Conservation (phyloP, 106 monocot genomes). For the Hemerocallis citrina region DNA sequence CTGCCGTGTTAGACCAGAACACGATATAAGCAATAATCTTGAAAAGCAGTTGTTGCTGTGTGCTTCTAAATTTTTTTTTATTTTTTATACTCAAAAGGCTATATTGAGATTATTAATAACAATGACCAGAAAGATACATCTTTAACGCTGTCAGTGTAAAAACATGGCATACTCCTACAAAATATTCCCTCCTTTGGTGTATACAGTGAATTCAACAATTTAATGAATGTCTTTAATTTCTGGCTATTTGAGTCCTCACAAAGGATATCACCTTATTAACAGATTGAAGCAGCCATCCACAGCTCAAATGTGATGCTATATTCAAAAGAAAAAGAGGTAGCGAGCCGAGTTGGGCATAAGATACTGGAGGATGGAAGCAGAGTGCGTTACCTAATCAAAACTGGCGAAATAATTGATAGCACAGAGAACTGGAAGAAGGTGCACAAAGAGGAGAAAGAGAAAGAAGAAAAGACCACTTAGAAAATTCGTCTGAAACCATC, state of each 20-base stretch:
- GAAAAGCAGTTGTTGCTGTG: too few relatives aligned
- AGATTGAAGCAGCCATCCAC: conserved; percentile 92
- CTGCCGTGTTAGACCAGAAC: too few relatives aligned
- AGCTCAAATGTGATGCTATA: conserved; percentile 98
- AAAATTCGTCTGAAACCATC: neutral
- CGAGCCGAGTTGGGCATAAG: conserved; percentile 90
- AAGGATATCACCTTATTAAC: neutral
- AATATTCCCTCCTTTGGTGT: too few relatives aligned
- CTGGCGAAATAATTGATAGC: conserved; percentile 87
- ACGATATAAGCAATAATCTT: too few relatives aligned
- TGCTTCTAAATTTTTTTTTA: too few relatives aligned
- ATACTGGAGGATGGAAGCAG: conserved; percentile 74
- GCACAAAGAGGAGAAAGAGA: conserved; percentile 38
- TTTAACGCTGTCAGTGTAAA: too few relatives aligned
- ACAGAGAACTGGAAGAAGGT: conserved; percentile 63
- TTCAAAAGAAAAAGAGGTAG: conserved; percentile 78
- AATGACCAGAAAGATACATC: too few relatives aligned
- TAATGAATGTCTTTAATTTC: neutral
- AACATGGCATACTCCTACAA: too few relatives aligned
- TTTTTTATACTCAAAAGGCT: too few relatives aligned
- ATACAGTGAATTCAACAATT: neutral
- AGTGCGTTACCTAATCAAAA: conserved; percentile 87
- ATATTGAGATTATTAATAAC: too few relatives aligned
- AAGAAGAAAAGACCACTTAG: conserved; percentile 3
- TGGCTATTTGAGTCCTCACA: neutral